These are phyloP conservation scores for Penicillium sp. DNA, from an alignment of 2,329 filamentous ascomycete species.

Conservation along the genomic window DNA sequence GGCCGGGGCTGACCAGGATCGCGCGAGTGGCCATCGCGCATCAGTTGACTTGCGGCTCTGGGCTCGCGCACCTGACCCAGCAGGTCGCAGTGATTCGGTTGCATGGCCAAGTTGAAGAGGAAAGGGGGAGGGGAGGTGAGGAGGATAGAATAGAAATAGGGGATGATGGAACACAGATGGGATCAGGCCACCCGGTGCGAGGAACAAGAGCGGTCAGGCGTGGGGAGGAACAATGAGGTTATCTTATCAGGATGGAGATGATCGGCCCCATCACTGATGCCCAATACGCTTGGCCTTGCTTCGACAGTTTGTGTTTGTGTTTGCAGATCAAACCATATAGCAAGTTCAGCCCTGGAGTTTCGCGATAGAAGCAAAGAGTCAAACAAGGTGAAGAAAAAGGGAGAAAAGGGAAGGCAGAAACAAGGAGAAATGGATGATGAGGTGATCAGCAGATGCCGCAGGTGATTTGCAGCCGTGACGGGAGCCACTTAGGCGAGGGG, in stretches of 20 bases:
- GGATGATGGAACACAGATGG: conserved; percentile 2
- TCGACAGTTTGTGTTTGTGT: not conserved
- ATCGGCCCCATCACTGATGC: conserved; percentile 21
- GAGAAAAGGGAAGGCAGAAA: not conserved
- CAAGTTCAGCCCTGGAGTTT: not conserved
- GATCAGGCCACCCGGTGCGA: conserved; percentile 22
- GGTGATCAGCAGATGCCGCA: conserved; percentile 27
- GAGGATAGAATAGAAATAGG: conserved; percentile 4
- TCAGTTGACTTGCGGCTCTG: conserved; percentile 32
- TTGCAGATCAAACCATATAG: not conserved
- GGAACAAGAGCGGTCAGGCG: conserved; percentile 26
- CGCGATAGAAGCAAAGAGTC: not conserved
- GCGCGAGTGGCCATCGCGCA: conserved; percentile 34
- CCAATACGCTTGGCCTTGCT: conserved; percentile 9
- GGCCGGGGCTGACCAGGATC: conserved; percentile 36
- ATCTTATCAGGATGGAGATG: conserved; percentile 28
- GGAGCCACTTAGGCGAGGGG: conserved; percentile 10
- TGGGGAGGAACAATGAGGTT: conserved; percentile 18
- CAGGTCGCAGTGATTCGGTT: conserved; percentile 41
- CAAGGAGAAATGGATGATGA: conserved; percentile 15
- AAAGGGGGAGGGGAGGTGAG: not conserved
- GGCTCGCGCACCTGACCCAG: conserved; percentile 37
- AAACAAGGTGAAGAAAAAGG: not conserved
- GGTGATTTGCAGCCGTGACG: conserved; percentile 27
- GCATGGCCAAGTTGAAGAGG: conserved; percentile 29